Evolutionary conservation across 2,329 filamentous ascomycete species (phyloP).

Genomic region (Alternaria sp.): DNA sequence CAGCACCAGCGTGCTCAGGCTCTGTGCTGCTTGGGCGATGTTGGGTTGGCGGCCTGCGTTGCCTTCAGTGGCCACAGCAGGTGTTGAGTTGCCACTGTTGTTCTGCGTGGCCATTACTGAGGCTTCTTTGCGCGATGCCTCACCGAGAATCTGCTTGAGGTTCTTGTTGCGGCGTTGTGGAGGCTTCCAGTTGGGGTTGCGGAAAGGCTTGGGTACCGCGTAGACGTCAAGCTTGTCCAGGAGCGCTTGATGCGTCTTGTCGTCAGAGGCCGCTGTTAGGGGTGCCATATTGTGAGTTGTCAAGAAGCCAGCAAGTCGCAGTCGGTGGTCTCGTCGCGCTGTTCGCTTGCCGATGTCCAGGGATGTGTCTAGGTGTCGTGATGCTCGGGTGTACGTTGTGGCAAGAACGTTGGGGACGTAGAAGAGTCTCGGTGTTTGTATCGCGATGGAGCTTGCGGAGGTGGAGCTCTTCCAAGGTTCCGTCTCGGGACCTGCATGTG

Average conservation of each 20-base stretch:
- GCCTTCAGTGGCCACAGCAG: conserved; percentile 44
- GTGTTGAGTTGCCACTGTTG: conserved; percentile 80
- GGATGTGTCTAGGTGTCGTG: not conserved
- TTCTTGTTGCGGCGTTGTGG: conserved; percentile 98
- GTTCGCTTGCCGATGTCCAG: not conserved
- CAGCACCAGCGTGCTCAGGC: conserved; percentile 83
- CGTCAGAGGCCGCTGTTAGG: conserved; percentile 74
- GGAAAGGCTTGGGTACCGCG: conserved; percentile 84
- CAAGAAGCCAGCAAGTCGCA: not conserved
- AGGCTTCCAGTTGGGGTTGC: conserved; percentile 87
- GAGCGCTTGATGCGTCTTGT: conserved; percentile 79
- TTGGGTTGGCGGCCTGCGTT: conserved; percentile 70
- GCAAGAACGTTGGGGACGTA: not conserved
- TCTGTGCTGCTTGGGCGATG: conserved; percentile 87
- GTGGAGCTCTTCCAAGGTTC: conserved; percentile 23
- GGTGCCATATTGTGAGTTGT: conserved; percentile 55
- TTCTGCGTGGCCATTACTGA: conserved; percentile 83
- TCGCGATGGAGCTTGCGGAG: conserved; percentile 23
- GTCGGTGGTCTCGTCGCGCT: conserved; percentile 4
- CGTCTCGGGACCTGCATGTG: conserved; percentile 14
- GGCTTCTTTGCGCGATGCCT: conserved; percentile 87
- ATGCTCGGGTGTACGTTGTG: not conserved
- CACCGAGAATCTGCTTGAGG: conserved; percentile 92
- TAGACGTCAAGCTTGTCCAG: conserved; percentile 93
- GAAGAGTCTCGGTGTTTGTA: conserved; percentile 3